These are phyloP conservation scores for Venturiaceae sp. DNA, from an alignment of 2,329 filamentous ascomycete species.

Conservation along the genomic window DNA sequence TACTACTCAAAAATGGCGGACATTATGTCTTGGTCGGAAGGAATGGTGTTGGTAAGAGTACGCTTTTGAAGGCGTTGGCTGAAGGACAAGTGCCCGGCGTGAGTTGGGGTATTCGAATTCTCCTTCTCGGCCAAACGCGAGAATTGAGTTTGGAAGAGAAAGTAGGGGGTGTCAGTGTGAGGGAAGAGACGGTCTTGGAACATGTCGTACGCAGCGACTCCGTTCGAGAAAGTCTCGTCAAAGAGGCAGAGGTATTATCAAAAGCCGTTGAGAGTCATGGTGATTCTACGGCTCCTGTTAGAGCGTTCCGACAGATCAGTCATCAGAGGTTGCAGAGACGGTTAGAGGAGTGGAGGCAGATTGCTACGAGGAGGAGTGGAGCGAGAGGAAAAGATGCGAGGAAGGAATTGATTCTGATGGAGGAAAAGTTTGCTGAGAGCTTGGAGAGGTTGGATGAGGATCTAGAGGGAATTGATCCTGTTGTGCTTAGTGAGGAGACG, in stretches of 20 bases:
- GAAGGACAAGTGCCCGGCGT: conserved; percentile 67
- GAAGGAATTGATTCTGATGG: conserved; percentile 61
- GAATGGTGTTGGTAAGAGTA: conserved; percentile 77
- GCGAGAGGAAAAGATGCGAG: conserved; percentile 63
- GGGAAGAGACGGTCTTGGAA: conserved; percentile 46
- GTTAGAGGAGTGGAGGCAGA: conserved; percentile 61
- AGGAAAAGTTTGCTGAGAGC: conserved; percentile 55
- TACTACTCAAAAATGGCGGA: conserved; percentile 62
- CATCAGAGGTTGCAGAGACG: conserved; percentile 53
- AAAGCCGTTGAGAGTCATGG: conserved; percentile 45
- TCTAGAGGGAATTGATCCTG: conserved; percentile 46
- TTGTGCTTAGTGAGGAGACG: conserved; percentile 52
- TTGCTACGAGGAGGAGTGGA: conserved; percentile 65
- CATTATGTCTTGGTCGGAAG: conserved; percentile 71
- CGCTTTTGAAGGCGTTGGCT: conserved; percentile 63
- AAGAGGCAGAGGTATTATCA: conserved; percentile 53
- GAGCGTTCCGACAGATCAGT: conserved; percentile 50
- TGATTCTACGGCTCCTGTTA: conserved; percentile 49
- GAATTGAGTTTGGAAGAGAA: conserved; percentile 20
- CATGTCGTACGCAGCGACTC: conserved; percentile 50
- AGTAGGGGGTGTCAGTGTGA: conserved; percentile 17
- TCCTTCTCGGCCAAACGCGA: conserved; percentile 25
- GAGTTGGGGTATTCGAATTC: conserved; percentile 23
- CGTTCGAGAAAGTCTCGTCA: conserved; percentile 44
- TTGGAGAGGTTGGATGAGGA: conserved; percentile 41